Conservation (phyloP, 192 early-diverging fungal species). For the Gamsiella multidivaricata region DNA sequence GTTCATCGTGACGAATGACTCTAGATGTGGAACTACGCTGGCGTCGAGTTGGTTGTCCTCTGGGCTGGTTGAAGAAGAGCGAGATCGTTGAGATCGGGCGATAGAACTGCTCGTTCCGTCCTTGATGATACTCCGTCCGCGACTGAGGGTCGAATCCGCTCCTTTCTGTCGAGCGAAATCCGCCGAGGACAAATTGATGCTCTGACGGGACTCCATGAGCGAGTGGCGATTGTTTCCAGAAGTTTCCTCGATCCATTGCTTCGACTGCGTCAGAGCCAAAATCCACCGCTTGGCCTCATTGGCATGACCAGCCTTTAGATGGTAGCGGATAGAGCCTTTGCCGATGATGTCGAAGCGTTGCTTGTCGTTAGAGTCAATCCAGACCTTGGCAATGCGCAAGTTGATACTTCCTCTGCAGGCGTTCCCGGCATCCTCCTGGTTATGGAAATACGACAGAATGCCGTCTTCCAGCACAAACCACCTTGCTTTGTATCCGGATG, state of each 20-base stretch:
- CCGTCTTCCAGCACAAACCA: constrained; percentile 87
- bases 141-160: neutral
- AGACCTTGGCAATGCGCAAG: constrained; percentile 74
- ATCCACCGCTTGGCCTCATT: constrained; percentile 88
- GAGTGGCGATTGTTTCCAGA: constrained; percentile 51
- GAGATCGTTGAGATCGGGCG: constrained; percentile 22
- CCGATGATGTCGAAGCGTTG: constrained; percentile 82
- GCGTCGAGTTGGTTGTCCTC: constrained; percentile 5
- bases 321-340: constrained; percentile 79
- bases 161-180: constrained; percentile 19
- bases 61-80: constrained; percentile 35
- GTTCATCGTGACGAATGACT: constrained; percentile 58
- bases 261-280: constrained; percentile 79
- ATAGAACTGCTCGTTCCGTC: constrained; percentile 6
- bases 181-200: constrained; percentile 2
- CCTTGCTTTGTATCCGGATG: constrained; percentile 79
- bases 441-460: constrained; percentile 86
- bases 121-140: constrained; percentile 13
- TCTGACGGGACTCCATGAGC: constrained; percentile 34
- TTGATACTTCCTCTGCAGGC: constrained; percentile 86
- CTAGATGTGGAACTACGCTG: constrained; percentile 49
- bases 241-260: constrained; percentile 71
- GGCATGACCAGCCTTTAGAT: constrained; percentile 71
- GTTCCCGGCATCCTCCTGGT: constrained; percentile 78
- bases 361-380: constrained; percentile 71